Base-by-base conservation (phyloP, 352 stramenopile genomes). In the Phytophthora rubi region DNA sequence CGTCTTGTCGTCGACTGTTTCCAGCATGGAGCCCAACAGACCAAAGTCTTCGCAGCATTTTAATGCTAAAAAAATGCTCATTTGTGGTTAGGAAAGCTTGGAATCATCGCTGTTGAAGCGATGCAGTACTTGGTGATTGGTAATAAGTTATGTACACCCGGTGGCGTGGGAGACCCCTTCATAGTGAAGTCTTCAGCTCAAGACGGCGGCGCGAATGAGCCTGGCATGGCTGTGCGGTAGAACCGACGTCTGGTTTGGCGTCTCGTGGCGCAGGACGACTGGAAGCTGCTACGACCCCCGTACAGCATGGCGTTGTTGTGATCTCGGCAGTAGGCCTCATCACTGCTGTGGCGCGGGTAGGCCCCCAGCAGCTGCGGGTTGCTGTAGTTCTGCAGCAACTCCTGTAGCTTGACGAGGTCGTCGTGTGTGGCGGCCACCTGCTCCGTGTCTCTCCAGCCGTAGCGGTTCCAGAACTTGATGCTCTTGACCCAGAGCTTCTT, bases 401-500 rank as follows among this genome's bases (percentile, higher is more conserved):
- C 53, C 21, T 88, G 72, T 8, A 93, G 82, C 33, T 68, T 62
- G 18, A 73, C 53, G 3, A 72, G 60, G 57, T 91, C 83, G 30
- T 64, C 65, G 32, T 71, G 73, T 6, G 75, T 69, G 0, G 79
- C 86, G 1, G 65, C 59, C 33, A 93, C 74, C 18, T 80, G 63
- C 52, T 73, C 69, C 0, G 80, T 83, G 7, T 91, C 86, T 52
- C 81, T 72, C 86, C 86, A 93, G 28, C 82, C 86, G 55, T 87
- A 92, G 52, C 83, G 83, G 23, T 87, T 88, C 86, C 86, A 93
- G 33, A 79, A 70, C 18, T 74, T 75, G 61, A 93, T 78, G 39
- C 81, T 83, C 67, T 88, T 85, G 35, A 93, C 76, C 86, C 86
- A 93, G 6, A 84, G 62, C 32, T 84, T 72, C 60, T 89, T 90